phyloP scores from a whole-genome alignment of 1,284 basidiomycete species.

The Cerioporus squamosus region DNA sequence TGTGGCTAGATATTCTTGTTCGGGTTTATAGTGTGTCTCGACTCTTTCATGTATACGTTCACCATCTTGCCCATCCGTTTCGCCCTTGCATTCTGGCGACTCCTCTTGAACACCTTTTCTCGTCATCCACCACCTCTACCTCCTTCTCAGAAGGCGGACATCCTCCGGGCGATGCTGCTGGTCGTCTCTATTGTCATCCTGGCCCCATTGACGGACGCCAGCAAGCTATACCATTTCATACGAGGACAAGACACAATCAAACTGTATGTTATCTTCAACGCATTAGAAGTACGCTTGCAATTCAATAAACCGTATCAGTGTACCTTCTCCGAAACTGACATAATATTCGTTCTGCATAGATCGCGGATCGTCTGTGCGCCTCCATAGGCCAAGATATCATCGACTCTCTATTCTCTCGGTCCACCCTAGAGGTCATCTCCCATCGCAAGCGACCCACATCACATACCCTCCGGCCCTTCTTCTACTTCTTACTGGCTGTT shows the following conservation, averaged over 20 bases:
- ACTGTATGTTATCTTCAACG: slow-evolving; percentile 99
- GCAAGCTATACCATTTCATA: slow-evolving; percentile 98
- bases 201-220: slow-evolving; percentile 88
- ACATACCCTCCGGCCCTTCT: slow-evolving; percentile 74
- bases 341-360: slow-evolving; percentile 54
- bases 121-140: slow-evolving; percentile 62
- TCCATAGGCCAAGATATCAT: slow-evolving; percentile 98
- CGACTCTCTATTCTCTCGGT: slow-evolving; percentile 94
- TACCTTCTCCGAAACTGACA: slow-evolving; percentile 1
- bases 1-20: slow-evolving; percentile 85
- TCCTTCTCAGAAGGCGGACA: slow-evolving; percentile 90
- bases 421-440: slow-evolving; percentile 82
- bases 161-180: slow-evolving; percentile 83
- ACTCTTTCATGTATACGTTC: slow-evolving; percentile 98
- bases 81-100: slow-evolving; percentile 65
- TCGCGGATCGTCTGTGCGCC: slow-evolving; percentile 93
- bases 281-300: slow-evolving; percentile 76
- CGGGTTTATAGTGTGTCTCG: slow-evolving; percentile 93
- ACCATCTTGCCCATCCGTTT: slow-evolving; percentile 96
- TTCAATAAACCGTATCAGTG: background rate
- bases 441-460: slow-evolving; percentile 61
- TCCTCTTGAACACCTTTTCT: slow-evolving; percentile 57
- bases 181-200: slow-evolving; percentile 78
- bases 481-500: slow-evolving; percentile 86
- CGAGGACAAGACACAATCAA: slow-evolving; percentile 99